Percentiles rank a stretch among this genome's conserved stretches.
phyloP scores from a whole-genome alignment of 1,284 basidiomycete genomes.

The Boletus sp. region DNA sequence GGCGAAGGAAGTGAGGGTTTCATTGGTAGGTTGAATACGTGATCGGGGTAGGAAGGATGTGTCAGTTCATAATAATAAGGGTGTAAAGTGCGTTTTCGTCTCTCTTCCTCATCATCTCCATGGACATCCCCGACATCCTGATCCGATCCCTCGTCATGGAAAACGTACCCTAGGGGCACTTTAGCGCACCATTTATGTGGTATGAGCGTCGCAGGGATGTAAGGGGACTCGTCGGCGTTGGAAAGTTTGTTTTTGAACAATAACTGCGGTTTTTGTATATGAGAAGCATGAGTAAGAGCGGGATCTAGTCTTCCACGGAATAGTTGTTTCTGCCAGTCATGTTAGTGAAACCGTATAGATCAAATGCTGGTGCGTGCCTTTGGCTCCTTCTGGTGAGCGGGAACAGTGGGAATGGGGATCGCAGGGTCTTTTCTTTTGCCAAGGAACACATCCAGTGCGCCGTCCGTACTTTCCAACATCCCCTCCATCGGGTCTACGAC shows the following conservation, averaged over 20 bases:
- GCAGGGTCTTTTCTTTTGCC: constrained; percentile 68
- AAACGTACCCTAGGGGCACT: constrained; percentile 67
- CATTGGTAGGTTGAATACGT: constrained; percentile 54
- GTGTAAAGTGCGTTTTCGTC: constrained; percentile 42
- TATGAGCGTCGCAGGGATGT: constrained; percentile 51
- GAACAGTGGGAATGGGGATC: constrained; percentile 48
- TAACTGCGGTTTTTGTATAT: constrained; percentile 78
- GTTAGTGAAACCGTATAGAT: constrained; percentile 5
- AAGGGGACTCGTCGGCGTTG: constrained; percentile 52
- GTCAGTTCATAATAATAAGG: constrained; percentile 82
- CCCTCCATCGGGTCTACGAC: constrained; percentile 84
- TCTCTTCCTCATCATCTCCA: constrained; percentile 26
- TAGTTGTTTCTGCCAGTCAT: constrained; percentile 29
- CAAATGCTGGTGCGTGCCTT: constrained; percentile 17
- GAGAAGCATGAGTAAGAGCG: constrained; percentile 62
- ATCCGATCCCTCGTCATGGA: constrained; percentile 35
- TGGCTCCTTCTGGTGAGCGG: constrained; percentile 13
- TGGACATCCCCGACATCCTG: constrained; percentile 22
- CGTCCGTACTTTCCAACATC: constrained; percentile 82
- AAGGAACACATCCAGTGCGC: constrained; percentile 73
- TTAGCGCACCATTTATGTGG: constrained; percentile 76
- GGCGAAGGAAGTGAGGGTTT: constrained; percentile 47
- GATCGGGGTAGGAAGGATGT: constrained; percentile 66
- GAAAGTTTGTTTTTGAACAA: constrained; percentile 58
- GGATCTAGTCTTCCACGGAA: constrained; percentile 48